Conservation (phyloP, 768 basidiomycete genomes). For the Leccinum truebloodii region DNA sequence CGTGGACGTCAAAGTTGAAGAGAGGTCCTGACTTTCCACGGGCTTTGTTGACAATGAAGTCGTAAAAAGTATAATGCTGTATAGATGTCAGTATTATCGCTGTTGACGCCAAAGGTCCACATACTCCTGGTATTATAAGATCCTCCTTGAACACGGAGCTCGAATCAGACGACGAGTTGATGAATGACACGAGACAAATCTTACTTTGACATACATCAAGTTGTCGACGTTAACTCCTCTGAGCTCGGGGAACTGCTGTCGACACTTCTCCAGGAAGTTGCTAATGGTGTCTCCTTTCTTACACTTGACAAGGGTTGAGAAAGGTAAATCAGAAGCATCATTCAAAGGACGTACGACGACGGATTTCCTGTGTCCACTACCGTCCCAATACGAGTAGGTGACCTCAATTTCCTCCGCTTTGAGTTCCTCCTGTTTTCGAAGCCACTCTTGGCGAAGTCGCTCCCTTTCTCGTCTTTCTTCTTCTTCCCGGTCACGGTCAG, state of each 20-base stretch:
- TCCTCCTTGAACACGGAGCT: slow-evolving; percentile 69
- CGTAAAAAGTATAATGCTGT: slow-evolving; percentile 98
- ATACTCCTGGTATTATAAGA: slow-evolving; percentile 92
- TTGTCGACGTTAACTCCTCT: slow-evolving; percentile 91
- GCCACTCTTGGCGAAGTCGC: slow-evolving; percentile 86
- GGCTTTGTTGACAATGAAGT: slow-evolving; percentile 98
- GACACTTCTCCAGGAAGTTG: slow-evolving; percentile 88
- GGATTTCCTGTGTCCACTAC: slow-evolving; percentile 92
- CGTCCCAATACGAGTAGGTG: slow-evolving; percentile 98
- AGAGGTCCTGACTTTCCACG: slow-evolving; percentile 97
- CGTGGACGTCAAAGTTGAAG: slow-evolving; percentile 99
- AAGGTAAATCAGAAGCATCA: background rate
- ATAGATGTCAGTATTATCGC: slow-evolving; percentile 1
- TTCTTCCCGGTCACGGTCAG: slow-evolving; percentile 96
- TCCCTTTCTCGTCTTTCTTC: slow-evolving; percentile 88
- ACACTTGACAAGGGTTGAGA: slow-evolving; percentile 54
- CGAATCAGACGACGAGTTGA: slow-evolving; percentile 6
- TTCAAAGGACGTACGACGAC: slow-evolving; percentile 63
- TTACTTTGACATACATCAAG: slow-evolving; percentile 96
- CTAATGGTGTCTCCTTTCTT: slow-evolving; percentile 95
- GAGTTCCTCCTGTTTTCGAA: slow-evolving; percentile 67
- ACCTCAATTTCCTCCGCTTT: slow-evolving; percentile 83
- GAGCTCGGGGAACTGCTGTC: slow-evolving; percentile 90
- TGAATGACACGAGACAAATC: slow-evolving; percentile 16
- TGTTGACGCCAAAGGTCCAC: slow-evolving; percentile 25